Evolutionary conservation across 495 filamentous ascomycete genomes (phyloP).

Genomic region (Podospora pseudopauciseta): DNA sequence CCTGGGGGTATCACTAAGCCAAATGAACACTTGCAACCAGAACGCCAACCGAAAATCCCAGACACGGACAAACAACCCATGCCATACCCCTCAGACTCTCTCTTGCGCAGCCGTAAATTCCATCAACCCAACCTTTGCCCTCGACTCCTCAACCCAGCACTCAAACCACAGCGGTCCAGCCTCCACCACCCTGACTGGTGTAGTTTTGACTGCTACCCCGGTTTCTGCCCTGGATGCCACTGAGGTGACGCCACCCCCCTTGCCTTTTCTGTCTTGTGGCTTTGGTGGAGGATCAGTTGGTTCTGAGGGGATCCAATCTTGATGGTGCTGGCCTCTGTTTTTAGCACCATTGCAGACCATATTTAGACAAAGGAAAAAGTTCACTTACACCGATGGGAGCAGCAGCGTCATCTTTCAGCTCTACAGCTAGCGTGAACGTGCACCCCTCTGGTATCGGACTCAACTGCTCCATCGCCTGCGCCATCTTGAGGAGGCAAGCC

Average conservation of each 20-base stretch:
- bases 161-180: constrained; percentile 65
- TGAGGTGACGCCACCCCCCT: constrained; percentile 32
- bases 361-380: background rate
- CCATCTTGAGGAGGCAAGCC: constrained; percentile 50
- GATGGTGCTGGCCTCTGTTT: constrained; percentile 46
- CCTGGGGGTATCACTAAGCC: background rate
- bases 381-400: constrained; percentile 65
- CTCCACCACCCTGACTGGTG: constrained; percentile 56
- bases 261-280: background rate
- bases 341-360: background rate
- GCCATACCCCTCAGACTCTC: background rate
- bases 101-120: background rate
- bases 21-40: background rate
- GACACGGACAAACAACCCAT: no score
- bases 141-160: constrained; percentile 63
- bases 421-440: constrained; percentile 82
- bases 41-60: no score
- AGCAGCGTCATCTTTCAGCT: constrained; percentile 68
- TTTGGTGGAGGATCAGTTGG: constrained; percentile 26
- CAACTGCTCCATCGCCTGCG: constrained; percentile 56
- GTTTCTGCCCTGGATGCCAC: constrained; percentile 38
- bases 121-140: constrained; percentile 29
- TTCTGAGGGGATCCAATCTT: constrained; percentile 63
- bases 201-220: constrained; percentile 43
- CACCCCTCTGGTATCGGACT: constrained; percentile 66